A percentile compares a stretch with the other conserved stretches of the same genome.
Conservation (phyloP, 2,329 filamentous ascomycete species). For the Talaromyces sp. region DNA sequence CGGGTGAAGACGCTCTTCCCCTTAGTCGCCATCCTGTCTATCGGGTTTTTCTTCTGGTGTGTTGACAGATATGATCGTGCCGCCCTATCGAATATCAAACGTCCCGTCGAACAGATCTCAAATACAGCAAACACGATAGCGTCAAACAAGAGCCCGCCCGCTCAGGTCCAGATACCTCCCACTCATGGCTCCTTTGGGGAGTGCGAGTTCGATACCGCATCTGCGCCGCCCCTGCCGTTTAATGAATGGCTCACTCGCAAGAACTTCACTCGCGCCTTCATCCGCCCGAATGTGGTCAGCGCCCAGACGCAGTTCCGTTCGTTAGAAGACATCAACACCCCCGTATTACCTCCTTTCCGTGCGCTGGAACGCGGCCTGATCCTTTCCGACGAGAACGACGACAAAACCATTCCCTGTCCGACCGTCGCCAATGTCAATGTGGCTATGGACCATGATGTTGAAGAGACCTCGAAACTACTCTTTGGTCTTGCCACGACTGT, state of each 20-base stretch:
- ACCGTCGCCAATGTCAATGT: constrained; percentile 38
- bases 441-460: constrained; percentile 34
- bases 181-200: constrained; percentile 17
- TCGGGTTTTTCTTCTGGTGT: constrained; percentile 38
- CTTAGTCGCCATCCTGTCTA: constrained; percentile 33
- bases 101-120: constrained; percentile 26
- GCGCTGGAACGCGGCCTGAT: constrained; percentile 37
- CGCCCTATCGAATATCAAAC: constrained; percentile 33
- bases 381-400: constrained; percentile 30
- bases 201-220: constrained; percentile 32
- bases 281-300: constrained; percentile 35
- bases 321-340: constrained; percentile 34
- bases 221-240: constrained; percentile 33
- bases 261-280: constrained; percentile 41
- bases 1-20: constrained; percentile 37
- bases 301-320: constrained; percentile 35
- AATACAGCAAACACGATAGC: constrained; percentile 8
- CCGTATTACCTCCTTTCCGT: constrained; percentile 36
- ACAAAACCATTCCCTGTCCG: constrained; percentile 33
- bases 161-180: constrained; percentile 24
- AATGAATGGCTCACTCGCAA: constrained; percentile 40
- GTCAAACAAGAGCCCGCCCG: constrained; percentile 6
- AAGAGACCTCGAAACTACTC: constrained; percentile 38
- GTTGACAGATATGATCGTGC: constrained; percentile 37
- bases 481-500: constrained; percentile 41